These are phyloP conservation scores for Dysphania ambrosioides DNA, from an alignment of 148 eudicot genomes.

Conservation along the genomic window DNA sequence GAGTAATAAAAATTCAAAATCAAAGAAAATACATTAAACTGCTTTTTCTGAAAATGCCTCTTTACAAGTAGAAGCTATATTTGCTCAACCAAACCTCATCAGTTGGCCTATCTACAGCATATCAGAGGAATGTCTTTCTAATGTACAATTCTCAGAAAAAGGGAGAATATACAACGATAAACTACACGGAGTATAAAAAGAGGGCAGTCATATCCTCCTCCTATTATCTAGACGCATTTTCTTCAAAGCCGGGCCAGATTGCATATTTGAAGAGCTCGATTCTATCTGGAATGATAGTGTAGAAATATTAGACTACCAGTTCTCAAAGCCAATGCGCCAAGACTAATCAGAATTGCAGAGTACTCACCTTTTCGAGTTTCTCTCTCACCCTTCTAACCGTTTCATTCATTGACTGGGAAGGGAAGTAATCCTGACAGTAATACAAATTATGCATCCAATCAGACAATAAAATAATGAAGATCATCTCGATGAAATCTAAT, in stretches of 20 bases:
- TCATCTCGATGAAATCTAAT: not conserved
- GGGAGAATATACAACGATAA: not conserved
- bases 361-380: conserved; percentile 64
- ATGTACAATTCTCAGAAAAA: no score
- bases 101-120: not conserved
- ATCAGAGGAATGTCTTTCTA: not conserved
- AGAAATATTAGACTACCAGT: not conserved
- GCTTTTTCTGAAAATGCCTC: not conserved
- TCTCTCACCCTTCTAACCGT: conserved; percentile 70
- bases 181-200: not conserved
- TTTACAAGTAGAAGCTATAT: not conserved
- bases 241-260: conserved; percentile 53
- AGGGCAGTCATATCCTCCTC: conserved; percentile 51
- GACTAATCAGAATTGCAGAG: not conserved
- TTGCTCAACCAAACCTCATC: not conserved
- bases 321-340: not conserved
- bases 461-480: not conserved
- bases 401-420: conserved; percentile 70
- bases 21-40: not conserved
- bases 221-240: conserved; percentile 61
- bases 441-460: not conserved
- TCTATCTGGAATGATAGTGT: conserved; percentile 44
- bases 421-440: conserved; percentile 62
- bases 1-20: no score
- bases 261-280: conserved; percentile 41